These are phyloP conservation scores for Claviceps sorghi DNA, from an alignment of 2,329 filamentous ascomycete genomes.

Conservation along the genomic window DNA sequence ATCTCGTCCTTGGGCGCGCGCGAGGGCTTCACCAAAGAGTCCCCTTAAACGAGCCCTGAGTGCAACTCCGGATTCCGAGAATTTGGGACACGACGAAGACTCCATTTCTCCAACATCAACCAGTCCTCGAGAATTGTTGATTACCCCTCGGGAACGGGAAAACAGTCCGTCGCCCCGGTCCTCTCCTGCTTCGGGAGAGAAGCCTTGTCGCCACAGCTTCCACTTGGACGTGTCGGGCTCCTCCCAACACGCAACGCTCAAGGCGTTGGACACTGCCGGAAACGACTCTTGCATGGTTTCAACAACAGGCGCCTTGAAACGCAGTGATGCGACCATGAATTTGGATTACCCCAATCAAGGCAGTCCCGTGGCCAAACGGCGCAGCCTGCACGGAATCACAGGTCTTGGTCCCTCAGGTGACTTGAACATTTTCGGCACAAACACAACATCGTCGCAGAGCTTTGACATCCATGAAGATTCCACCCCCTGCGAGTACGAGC, in stretches of 20 bases:
- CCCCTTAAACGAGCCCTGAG: slow-evolving; percentile 66
- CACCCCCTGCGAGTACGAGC: slow-evolving; percentile 35
- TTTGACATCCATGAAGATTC: slow-evolving; percentile 40
- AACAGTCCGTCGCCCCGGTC: slow-evolving; percentile 26
- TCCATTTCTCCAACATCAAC: slow-evolving; percentile 23
- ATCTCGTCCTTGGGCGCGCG: slow-evolving; percentile 39
- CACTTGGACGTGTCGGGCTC: slow-evolving; percentile 42
- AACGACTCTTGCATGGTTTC: slow-evolving; percentile 18
- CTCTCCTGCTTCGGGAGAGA: slow-evolving; percentile 24
- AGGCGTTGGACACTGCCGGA: slow-evolving; percentile 31
- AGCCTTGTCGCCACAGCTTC: slow-evolving; percentile 37
- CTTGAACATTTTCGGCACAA: slow-evolving; percentile 64
- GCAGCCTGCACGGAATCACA: slow-evolving; percentile 69
- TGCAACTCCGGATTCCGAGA: slow-evolving; percentile 56
- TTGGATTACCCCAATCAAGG: slow-evolving; percentile 63
- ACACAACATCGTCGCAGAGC: slow-evolving; percentile 24
- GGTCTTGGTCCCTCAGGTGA: slow-evolving; percentile 39
- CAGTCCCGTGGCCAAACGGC: slow-evolving; percentile 80
- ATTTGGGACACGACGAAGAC: slow-evolving; percentile 38
- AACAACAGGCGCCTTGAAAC: slow-evolving; percentile 69
- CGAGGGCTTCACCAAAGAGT: slow-evolving; percentile 62
- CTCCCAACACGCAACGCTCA: slow-evolving; percentile 34
- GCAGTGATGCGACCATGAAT: slow-evolving; percentile 81
- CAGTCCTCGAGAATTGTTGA: slow-evolving; percentile 9
- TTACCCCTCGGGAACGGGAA: slow-evolving; percentile 25